phyloP scores from a whole-genome alignment of 257 asterid genomes.

The Solanum verrucosum region DNA sequence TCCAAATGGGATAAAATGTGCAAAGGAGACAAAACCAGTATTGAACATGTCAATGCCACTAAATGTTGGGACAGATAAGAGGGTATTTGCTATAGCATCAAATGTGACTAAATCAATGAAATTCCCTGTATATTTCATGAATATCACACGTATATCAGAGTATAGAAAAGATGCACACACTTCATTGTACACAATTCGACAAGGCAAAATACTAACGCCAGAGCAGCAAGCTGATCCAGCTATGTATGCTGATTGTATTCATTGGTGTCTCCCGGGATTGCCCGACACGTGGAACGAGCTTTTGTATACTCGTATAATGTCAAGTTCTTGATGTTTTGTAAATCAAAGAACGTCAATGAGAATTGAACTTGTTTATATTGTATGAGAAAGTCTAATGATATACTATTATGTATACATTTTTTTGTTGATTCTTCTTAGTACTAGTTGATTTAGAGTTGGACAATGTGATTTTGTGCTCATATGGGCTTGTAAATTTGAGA shows the following conservation, averaged over 20 bases:
- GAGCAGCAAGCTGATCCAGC: slow-evolving; percentile 60
- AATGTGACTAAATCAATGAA: slow-evolving; percentile 49
- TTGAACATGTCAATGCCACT: slow-evolving; percentile 52
- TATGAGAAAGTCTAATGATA: background rate
- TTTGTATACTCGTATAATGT: slow-evolving; percentile 21
- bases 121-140: slow-evolving; percentile 36
- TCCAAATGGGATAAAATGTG: slow-evolving; percentile 68
- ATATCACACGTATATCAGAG: slow-evolving; percentile 54
- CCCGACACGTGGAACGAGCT: slow-evolving; percentile 81
- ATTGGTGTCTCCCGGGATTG: slow-evolving; percentile 81
- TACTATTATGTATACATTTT: background rate
- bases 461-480: background rate
- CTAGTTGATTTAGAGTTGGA: background rate
- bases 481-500: background rate
- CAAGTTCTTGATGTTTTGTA: slow-evolving; percentile 11
- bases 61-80: slow-evolving; percentile 53
- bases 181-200: slow-evolving; percentile 56
- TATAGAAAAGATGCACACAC: slow-evolving; percentile 79
- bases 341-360: background rate
- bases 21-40: slow-evolving; percentile 49
- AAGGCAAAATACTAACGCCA: slow-evolving; percentile 43
- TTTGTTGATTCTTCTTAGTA: background rate
- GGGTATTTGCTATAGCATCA: slow-evolving; percentile 31
- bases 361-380: background rate
- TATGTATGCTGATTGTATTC: slow-evolving; percentile 62